phyloP scores from a whole-genome alignment of 345 rosid species.

The Stellera chamaejasme region DNA sequence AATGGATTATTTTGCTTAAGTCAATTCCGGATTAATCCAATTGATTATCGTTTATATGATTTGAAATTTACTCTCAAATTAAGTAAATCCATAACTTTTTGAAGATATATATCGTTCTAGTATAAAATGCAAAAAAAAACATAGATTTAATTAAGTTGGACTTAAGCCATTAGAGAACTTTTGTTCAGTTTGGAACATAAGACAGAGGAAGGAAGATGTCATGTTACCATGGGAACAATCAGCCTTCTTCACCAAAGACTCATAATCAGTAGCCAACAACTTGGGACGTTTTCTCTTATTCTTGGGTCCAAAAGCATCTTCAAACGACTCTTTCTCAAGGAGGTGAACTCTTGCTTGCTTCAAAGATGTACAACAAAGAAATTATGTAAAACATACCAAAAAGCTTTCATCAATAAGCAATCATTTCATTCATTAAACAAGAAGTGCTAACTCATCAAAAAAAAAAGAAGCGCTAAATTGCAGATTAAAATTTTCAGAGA shows the following conservation, averaged over 20 bases:
- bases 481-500: no score
- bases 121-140: neutral
- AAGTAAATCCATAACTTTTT: neutral
- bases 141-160: neutral
- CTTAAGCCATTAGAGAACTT: neutral
- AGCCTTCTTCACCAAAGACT: conserved; percentile 65
- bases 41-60: no score
- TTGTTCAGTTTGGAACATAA: neutral
- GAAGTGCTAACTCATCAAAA: no score
- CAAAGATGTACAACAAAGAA: conserved; percentile 2
- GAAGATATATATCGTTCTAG: neutral
- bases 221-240: conserved; percentile 72
- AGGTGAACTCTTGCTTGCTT: conserved; percentile 92
- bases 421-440: neutral
- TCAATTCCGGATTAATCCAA: no score
- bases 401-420: neutral
- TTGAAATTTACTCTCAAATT: no score
- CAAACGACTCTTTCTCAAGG: conserved; percentile 73
- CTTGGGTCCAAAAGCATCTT: conserved; percentile 79
- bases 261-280: conserved; percentile 78
- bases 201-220: neutral
- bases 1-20: neutral
- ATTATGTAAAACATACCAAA: neutral
- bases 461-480: neutral
- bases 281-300: conserved; percentile 78